Evolutionary conservation across 2,329 filamentous ascomycete genomes (phyloP), one percentile per base, ranked within the genome.

Genomic region (Pestalotiopsis sp.): DNA sequence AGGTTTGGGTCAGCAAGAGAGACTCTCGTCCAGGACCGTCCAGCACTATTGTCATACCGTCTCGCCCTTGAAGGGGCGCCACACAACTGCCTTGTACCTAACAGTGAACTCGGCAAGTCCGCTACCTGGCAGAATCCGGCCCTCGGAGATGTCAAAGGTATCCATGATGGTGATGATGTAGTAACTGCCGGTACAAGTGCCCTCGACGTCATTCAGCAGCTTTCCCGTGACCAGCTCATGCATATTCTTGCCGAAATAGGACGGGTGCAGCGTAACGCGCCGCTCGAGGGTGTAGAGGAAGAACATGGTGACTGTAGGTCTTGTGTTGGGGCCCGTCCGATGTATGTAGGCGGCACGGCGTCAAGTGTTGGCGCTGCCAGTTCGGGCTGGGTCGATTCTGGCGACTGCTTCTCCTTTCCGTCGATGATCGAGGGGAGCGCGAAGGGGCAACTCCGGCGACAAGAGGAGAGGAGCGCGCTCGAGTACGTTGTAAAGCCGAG

Each of bases 151-250:
- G 74, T 98, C 93, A 76, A 97, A 95, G 63, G 95, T 93, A 81
- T 98, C 95, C 90, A 99, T 95, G 77, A 99, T 97, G 78, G 94
- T 96, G 76, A 99, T 96, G 78, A 99, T 97, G 82, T 96, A 98
- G 85, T 97, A 98, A 79, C 94, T 94, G 69, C 96, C 96, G 3
- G 94, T 96, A 81, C 95, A 98, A 57, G 93, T 95, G 27, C 96
- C 96, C 83, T 99, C 96, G 71, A 98, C 94, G 79, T 98, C 95
- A 78, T 93, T 92, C 72, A 97, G 88, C 36, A 99, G 90, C 81
- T 95, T 94, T 74, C 92, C 92, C 65, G 93, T 95, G 56, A 99
- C 93, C 76, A 97, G 91, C 74, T 97, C 92, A 76, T 95, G 92
- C 86, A 98, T 97, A 79, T 96, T 94, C 72, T 94, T 92, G 69